These are phyloP conservation scores for Chenopodium album DNA, from an alignment of 148 eudicot genomes.

Conservation along the genomic window DNA sequence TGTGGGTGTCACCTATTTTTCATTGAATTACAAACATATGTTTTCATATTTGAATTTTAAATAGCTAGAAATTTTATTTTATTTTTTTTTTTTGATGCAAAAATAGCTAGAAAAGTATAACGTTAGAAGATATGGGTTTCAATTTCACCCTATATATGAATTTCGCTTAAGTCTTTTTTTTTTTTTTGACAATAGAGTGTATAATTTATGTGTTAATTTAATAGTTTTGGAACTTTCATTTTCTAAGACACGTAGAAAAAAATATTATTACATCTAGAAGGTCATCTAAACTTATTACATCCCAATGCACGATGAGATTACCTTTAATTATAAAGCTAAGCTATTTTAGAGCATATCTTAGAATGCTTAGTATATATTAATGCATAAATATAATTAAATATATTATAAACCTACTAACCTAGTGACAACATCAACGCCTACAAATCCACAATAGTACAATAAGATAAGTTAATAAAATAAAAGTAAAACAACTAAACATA, in stretches of 20 bases:
- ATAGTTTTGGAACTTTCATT: not conserved
- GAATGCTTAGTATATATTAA: not conserved
- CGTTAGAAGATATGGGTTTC: no score
- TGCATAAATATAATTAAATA: no score
- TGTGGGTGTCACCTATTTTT: no score
- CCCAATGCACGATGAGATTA: not conserved
- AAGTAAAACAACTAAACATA: not conserved
- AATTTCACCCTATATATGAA: no score
- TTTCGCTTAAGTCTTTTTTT: no score
- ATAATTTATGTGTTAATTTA: no score
- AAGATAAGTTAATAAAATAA: conserved; percentile 1
- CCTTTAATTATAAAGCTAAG: not conserved
- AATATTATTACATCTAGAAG: not conserved
- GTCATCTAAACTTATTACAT: not conserved
- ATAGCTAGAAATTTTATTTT: no score
- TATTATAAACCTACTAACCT: not conserved
- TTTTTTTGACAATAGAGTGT: no score
- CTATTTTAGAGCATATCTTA: conserved; percentile 12
- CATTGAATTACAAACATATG: no score
- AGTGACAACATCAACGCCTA: conserved; percentile 6
- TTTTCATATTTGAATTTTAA: no score
- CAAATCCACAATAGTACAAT: not conserved
- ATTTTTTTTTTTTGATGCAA: no score
- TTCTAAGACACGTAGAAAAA: not conserved
- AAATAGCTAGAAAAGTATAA: no score